These are phyloP conservation scores for Ascochyta koolunga DNA, from an alignment of 2,329 filamentous ascomycete species.

Conservation along the genomic window DNA sequence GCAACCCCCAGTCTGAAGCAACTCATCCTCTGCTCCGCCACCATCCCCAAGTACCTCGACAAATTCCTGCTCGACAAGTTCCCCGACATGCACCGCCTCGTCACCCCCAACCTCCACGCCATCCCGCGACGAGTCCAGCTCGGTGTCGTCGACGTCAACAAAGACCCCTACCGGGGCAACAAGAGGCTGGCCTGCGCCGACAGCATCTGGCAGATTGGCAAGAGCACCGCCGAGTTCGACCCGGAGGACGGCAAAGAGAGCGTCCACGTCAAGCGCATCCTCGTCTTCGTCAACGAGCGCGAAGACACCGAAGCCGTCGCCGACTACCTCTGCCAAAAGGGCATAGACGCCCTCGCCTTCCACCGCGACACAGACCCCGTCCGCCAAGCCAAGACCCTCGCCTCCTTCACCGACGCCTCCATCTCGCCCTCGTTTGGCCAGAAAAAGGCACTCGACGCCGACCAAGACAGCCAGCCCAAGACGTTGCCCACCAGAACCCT, in stretches of 20 bases:
- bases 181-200: conserved; percentile 93
- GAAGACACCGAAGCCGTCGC: conserved; percentile 85
- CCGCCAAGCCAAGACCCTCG: conserved; percentile 77
- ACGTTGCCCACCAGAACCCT: conserved; percentile 55
- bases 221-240: conserved; percentile 62
- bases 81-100: conserved; percentile 82
- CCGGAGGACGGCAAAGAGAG: conserved; percentile 55
- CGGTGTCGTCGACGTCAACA: conserved; percentile 88
- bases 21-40: conserved; percentile 91
- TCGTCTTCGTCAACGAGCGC: conserved; percentile 96
- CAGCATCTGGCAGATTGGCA: conserved; percentile 90
- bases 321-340: conserved; percentile 78
- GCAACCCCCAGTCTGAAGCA: conserved; percentile 81
- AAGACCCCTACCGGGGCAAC: conserved; percentile 92
- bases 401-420: conserved; percentile 63
- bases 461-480: conserved; percentile 2
- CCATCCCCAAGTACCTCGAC: conserved; percentile 89
- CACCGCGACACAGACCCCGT: conserved; percentile 82
- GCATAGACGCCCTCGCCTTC: conserved; percentile 84
- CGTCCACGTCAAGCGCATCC: conserved; percentile 78
- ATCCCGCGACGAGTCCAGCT: conserved; percentile 94
- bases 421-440: conserved; percentile 13
- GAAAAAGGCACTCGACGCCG: neutral
- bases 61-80: conserved; percentile 80
- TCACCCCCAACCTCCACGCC: conserved; percentile 93